Conservation (phyloP, 805 yeast genomes). For the Ogataea ramenticola region DNA sequence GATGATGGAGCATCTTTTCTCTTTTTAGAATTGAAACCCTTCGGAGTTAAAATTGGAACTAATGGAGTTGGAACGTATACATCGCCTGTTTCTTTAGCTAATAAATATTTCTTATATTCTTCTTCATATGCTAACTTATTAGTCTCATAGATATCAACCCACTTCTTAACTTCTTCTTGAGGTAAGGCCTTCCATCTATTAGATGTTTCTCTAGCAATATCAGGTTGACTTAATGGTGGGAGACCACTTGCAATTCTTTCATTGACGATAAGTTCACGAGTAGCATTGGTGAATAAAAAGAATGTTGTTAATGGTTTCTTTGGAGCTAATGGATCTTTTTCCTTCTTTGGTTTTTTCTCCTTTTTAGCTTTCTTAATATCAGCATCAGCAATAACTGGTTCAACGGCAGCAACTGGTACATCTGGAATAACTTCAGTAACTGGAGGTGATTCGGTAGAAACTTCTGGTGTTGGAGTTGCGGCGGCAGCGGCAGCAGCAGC, state of each 20-base stretch:
- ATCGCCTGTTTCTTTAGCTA: constrained; percentile 22
- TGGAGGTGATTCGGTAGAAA: constrained; percentile 12
- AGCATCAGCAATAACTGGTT: not conserved
- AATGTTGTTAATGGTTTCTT: constrained; percentile 88
- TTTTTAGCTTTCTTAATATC: constrained; percentile 31
- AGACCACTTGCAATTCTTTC: constrained; percentile 55
- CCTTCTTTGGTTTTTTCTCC: constrained; percentile 43
- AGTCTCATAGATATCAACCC: constrained; percentile 54
- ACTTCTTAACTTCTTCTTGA: constrained; percentile 61
- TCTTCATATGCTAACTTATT: constrained; percentile 31
- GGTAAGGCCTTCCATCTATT: constrained; percentile 70
- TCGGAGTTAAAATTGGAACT: constrained; percentile 7
- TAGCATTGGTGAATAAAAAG: constrained; percentile 69
- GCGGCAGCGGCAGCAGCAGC: constrained; percentile 9
- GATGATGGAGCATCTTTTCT: constrained; percentile 20
- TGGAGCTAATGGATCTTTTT: constrained; percentile 87
- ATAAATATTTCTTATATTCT: constrained; percentile 22
- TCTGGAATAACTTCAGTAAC: constrained; percentile 1
- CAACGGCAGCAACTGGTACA: not conserved
- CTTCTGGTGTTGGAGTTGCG: constrained; percentile 4
- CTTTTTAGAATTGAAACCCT: constrained; percentile 31
- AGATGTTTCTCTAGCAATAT: constrained; percentile 72
- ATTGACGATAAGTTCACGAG: constrained; percentile 62
- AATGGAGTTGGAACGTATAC: constrained; percentile 16
- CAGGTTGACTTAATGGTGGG: constrained; percentile 64